Conservation (phyloP, 1,284 basidiomycete genomes). For the Sphaerobolus stellatus region DNA sequence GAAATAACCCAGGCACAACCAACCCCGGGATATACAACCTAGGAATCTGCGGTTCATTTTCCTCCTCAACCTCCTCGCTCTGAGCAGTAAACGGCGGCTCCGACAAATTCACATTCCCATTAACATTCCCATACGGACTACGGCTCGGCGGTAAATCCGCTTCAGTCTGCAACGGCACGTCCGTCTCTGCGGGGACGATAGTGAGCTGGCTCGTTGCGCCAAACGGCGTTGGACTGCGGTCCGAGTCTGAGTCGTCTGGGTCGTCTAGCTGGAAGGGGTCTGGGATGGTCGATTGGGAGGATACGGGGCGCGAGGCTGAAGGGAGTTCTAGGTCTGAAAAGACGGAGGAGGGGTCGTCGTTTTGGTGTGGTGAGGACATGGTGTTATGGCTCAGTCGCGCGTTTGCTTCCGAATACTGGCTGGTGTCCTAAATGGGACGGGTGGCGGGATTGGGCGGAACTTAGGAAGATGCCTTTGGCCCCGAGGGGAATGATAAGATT, state of each 20-base stretch:
- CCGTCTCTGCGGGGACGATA: not conserved
- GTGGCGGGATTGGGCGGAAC: too few species aligned
- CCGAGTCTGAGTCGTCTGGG: not conserved
- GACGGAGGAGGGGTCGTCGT: too few species aligned
- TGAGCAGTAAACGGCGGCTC: not conserved
- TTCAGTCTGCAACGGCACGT: not conserved
- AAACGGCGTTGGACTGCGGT: not conserved
- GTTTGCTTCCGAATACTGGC: too few species aligned
- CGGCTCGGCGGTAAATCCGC: not conserved
- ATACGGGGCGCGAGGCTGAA: too few species aligned
- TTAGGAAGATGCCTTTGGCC: too few species aligned
- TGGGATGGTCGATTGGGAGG: too few species aligned
- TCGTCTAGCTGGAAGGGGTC: constrained; percentile 11
- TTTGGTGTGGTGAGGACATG: too few species aligned
- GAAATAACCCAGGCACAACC: constrained; percentile 69
- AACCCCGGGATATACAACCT: constrained; percentile 58
- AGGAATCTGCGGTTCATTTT: constrained; percentile 48
- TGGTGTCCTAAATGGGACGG: too few species aligned
- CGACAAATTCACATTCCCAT: not conserved
- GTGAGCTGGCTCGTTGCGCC: constrained; percentile 4
- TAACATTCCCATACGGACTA: not conserved
- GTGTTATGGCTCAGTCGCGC: too few species aligned
- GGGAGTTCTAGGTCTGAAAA: too few species aligned
- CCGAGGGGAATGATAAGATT: too few species aligned
- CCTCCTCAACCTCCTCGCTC: constrained; percentile 35